phyloP scores from a whole-genome alignment of 1,284 basidiomycete species.

The Bjerkandera adusta region DNA sequence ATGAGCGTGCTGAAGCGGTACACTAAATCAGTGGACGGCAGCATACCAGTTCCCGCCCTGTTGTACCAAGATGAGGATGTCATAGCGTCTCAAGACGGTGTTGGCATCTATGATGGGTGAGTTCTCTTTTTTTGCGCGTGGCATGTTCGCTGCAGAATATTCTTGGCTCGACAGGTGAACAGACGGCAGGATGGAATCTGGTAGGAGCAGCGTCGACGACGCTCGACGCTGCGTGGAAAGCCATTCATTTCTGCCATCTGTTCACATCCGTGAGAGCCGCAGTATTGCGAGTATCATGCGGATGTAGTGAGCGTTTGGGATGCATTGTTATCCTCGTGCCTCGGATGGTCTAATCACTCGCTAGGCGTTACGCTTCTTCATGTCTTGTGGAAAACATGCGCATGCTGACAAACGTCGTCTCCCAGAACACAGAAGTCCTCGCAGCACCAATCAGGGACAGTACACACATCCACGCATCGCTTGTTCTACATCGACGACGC shows the following conservation, averaged over 20 bases:
- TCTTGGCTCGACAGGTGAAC: too few relatives aligned
- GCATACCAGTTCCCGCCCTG: conserved; percentile 71
- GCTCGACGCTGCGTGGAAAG: too few relatives aligned
- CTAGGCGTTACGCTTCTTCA: background rate
- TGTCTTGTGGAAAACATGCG: background rate
- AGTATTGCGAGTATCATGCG: too few relatives aligned
- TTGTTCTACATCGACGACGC: conserved; percentile 76
- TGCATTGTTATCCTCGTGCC: too few relatives aligned
- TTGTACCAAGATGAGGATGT: conserved; percentile 79
- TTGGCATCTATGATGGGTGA: conserved; percentile 91
- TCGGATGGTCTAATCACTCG: background rate
- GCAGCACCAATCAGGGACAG: conserved; percentile 67
- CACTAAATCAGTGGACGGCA: conserved; percentile 60
- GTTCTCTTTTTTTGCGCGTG: conserved; percentile 31
- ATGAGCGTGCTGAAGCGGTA: conserved; percentile 42
- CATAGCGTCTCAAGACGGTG: conserved; percentile 68
- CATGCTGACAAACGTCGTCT: conserved; percentile 1
- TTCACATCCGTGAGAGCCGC: too few relatives aligned
- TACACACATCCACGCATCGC: conserved; percentile 84
- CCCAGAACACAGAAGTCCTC: conserved; percentile 78
- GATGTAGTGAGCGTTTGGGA: too few relatives aligned
- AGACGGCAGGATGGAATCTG: too few relatives aligned
- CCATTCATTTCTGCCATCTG: too few relatives aligned
- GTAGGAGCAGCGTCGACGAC: too few relatives aligned
- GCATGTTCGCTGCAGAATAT: too few relatives aligned